A percentile compares a stretch with the other conserved stretches of the same genome.
Conservation (phyloP, 257 asterid species). For the Nicotiana otophora region DNA sequence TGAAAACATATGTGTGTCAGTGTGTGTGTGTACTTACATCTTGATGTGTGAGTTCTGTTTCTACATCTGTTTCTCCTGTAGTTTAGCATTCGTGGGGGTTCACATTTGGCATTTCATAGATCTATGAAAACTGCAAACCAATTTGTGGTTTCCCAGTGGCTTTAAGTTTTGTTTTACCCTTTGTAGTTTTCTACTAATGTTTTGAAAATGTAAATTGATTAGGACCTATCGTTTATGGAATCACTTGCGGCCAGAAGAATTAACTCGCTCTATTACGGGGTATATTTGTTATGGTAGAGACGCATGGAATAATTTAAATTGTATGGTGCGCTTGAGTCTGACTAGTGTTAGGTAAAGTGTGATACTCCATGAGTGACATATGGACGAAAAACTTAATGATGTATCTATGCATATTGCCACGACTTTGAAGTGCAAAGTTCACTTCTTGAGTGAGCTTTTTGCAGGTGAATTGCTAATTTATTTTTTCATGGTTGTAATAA, state of each 20-base stretch:
- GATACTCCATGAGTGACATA: neutral
- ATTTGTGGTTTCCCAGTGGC: neutral
- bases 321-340: neutral
- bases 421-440: neutral
- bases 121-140: neutral
- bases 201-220: neutral
- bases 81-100: neutral
- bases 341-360: neutral
- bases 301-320: neutral
- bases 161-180: neutral
- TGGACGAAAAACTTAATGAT: neutral
- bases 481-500: neutral
- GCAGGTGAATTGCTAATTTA: neutral
- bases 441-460: neutral
- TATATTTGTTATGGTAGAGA: too few species aligned
- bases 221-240: neutral
- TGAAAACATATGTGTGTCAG: neutral
- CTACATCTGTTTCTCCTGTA: neutral
- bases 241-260: neutral
- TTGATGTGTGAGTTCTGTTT: neutral
- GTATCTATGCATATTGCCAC: neutral
- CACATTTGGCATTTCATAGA: neutral
- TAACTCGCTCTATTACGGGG: neutral
- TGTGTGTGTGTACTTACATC: neutral
- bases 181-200: neutral